Conservation (phyloP, 495 filamentous ascomycete genomes). For the Haplographium delicatum region DNA sequence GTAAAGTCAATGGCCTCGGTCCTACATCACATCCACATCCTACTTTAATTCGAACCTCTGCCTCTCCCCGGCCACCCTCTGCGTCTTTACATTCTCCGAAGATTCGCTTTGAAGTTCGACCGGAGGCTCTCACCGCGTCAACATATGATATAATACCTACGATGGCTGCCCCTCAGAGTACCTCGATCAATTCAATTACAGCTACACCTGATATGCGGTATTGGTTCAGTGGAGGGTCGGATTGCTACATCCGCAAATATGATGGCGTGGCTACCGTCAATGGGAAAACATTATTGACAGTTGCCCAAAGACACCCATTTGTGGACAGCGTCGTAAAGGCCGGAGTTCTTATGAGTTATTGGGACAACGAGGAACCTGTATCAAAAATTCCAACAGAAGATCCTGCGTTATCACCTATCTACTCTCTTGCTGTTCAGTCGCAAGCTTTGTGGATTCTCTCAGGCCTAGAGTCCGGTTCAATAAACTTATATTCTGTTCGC, state of each 20-base stretch:
- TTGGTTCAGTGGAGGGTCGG: slow-evolving; percentile 88
- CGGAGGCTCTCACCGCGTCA: slow-evolving; percentile 74
- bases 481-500: slow-evolving; percentile 90
- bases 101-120: slow-evolving; percentile 62
- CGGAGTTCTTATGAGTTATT: slow-evolving; percentile 88
- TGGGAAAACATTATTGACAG: slow-evolving; percentile 86
- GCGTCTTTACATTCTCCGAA: slow-evolving; percentile 33
- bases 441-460: slow-evolving; percentile 87
- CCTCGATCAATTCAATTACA: slow-evolving; percentile 88
- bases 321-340: slow-evolving; percentile 96
- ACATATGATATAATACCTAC: slow-evolving; percentile 96
- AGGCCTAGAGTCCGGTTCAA: slow-evolving; percentile 83
- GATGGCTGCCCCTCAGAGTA: slow-evolving; percentile 91
- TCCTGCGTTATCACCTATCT: slow-evolving; percentile 71
- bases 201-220: slow-evolving; percentile 93
- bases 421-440: slow-evolving; percentile 86
- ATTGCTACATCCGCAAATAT: slow-evolving; percentile 93
- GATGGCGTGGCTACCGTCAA: slow-evolving; percentile 95
- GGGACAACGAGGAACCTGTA: slow-evolving; percentile 75
- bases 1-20: slow-evolving; percentile 16
- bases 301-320: slow-evolving; percentile 94
- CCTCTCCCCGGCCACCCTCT: slow-evolving; percentile 41
- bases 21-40: slow-evolving; percentile 25
- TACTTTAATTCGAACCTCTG: slow-evolving; percentile 38
- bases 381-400: slow-evolving; percentile 41